Base-by-base conservation (phyloP, 495 filamentous ascomycete genomes). In the Aspergillus coremiiformis region DNA sequence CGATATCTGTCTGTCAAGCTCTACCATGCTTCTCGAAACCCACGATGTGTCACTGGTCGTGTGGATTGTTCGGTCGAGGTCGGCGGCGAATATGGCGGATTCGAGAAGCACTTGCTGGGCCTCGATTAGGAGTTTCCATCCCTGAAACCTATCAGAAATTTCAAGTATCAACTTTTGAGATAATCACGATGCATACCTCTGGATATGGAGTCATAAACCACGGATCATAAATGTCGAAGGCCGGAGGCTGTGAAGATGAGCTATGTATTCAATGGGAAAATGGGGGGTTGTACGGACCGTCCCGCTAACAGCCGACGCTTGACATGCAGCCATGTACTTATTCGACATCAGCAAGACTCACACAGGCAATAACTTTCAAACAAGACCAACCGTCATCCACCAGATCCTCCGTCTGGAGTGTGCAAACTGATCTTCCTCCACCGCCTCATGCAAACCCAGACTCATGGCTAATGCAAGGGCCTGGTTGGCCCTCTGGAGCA, bases 351-450 rank as follows among this genome's bases (percentile, higher is more conserved):
- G 39, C 20, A 56, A 30, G 0, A 9, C 7, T 12, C 32, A n/a
- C 1, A n/a, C 23, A 43, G 42, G 14, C 26, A 39, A 19, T 5
- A 33, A 6, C 26, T 22, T 3, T 6, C 24, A 8, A 12, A 14
- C 29, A 22, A n/a, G 21, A 59, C 61, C 17, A 60, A 70, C 70
- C 30, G 74, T 75, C 70, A 76, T 75, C 76, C 76, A 79, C 76
- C 76, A 79, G 9, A 66, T 61, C 24, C 75, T 63, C 24, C 69
- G 63, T 53, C 64, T 67, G 22, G 71, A 68, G 52, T 78, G 75
- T 1, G 66, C 71, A 44, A 63, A 64, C 37, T 66, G 65, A 24
- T 73, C 66, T 4, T 71, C 70, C 8, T 72, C 65, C 9, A 56
- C 63, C 15, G 57, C 55, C 12, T 60, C 62, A 53, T 78, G 70